Base-by-base conservation (phyloP, 768 basidiomycete genomes). In the Zangia roseola region DNA sequence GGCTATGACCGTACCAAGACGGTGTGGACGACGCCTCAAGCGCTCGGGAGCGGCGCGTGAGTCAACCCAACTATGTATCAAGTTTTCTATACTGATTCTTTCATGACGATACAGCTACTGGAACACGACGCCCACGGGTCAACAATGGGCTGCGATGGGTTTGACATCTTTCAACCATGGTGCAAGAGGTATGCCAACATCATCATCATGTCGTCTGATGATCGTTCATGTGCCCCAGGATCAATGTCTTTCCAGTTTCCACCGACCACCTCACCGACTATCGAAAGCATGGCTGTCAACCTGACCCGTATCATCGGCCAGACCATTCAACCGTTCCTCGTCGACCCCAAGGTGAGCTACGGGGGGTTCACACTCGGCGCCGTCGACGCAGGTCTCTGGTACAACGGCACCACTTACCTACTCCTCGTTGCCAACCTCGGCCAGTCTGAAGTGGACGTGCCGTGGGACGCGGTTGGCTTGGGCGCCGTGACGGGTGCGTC, bases 21-120 rank as follows among this genome's bases (percentile, higher is more conserved):
- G 4, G 75, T 89, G 0, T 92, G 89, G 90, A 79, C 82, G 4
- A 85, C 85, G 0, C 86, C 88, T 8, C 88, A 91, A 63, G 87
- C 79, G 0, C 84, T 91, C 57, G 86, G 86, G 17, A 75, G 74
- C 47, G 64, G 57, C n/a, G 57, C 57, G 71, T 74, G 25, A 49
- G 67, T 57, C 4, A 1, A 6, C 1, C 9, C 6, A 23, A 12
- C 6, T 9, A 6, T 4, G 2, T n/a, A 5, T 3, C 5, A 12
- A 2, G 31, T 5, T 23, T 6, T 4, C 24, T 35, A 54, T 10
- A 63, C 1, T 6, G 28, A 30, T 30, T 31, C 21, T 42, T 14
- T 10, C 28, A 28, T 10, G 23, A 5, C 17, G 0, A 8, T 34
- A 10, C 33, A 67, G 67, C 33, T 69, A 58, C 50, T 67, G 65